Base-by-base conservation (phyloP, 345 rosid genomes). In the Streptanthus diversifolius region DNA sequence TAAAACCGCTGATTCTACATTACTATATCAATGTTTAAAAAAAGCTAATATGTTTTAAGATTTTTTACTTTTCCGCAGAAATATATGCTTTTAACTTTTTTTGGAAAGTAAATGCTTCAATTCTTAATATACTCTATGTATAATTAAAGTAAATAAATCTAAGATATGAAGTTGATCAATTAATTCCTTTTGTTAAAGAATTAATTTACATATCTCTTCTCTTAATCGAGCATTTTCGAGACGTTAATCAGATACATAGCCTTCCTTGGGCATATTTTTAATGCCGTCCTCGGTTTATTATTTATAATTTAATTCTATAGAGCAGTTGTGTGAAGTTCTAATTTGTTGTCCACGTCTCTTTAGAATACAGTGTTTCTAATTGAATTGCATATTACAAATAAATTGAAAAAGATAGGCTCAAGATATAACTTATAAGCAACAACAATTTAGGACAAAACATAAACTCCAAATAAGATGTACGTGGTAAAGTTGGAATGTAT, bases 191-290 rank as follows among this genome's bases (percentile, higher is more conserved):
- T n/a, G n/a, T n/a, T n/a, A n/a, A n/a, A n/a, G n/a, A n/a, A n/a
- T n/a, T n/a, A n/a, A n/a, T n/a, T n/a, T n/a, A n/a, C n/a, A n/a
- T n/a, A n/a, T n/a, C n/a, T n/a, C n/a, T n/a, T n/a, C n/a, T 70
- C 98, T 80, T 65, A 95, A 49, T 36, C 92, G 83, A 32, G 88
- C 86, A 80, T 95, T 95, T 80, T 95, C 99, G 25, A 91, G 84
- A 19, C 98, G n/a, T n/a, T n/a, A n/a, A n/a, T n/a, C n/a, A n/a
- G n/a, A n/a, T n/a, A n/a, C n/a, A n/a, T n/a, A n/a, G n/a, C n/a
- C n/a, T n/a, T n/a, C n/a, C n/a, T n/a, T n/a, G n/a, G 19, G 8
- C 32, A 30, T 21, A 21, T 54, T 54, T 54, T 19, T 55, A 18
- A 54, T 35, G 25, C 15, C 35, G 1, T 72, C 35, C 27, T 40